Evolutionary conservation across 2,329 filamentous ascomycete species (phyloP).

Genomic region (Pseudocercospora fijiensis): DNA sequence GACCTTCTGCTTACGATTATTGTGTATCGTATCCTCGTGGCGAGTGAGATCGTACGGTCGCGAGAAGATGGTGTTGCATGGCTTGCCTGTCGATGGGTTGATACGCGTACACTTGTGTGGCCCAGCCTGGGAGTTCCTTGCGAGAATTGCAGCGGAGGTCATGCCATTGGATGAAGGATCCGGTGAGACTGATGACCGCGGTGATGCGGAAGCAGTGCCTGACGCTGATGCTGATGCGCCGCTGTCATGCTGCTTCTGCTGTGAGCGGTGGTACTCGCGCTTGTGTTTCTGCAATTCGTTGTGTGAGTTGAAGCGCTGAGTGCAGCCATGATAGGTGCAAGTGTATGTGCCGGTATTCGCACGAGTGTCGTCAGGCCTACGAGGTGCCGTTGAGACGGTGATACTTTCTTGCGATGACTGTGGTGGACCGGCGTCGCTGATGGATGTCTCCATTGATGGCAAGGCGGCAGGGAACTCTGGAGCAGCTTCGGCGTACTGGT

Average conservation of each 20-base stretch:
- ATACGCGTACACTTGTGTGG: constrained; percentile 90
- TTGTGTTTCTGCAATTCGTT: constrained; percentile 91
- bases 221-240: constrained; percentile 42
- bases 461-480: constrained; percentile 61
- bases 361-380: constrained; percentile 62
- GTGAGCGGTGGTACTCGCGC: constrained; percentile 81
- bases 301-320: constrained; percentile 82
- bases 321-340: constrained; percentile 92
- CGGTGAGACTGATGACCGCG: constrained; percentile 35
- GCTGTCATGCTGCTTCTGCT: constrained; percentile 46
- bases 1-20: constrained; percentile 89
- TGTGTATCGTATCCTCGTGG: constrained; percentile 97
- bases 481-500: constrained; percentile 41
- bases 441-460: constrained; percentile 62
- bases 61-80: constrained; percentile 92
- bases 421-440: constrained; percentile 53
- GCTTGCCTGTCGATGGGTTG: constrained; percentile 92
- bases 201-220: constrained; percentile 34
- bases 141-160: constrained; percentile 56
- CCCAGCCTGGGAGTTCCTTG: constrained; percentile 81
- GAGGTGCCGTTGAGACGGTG: constrained; percentile 30
- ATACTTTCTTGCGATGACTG: constrained; percentile 46
- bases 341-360: constrained; percentile 89
- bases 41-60: constrained; percentile 93
- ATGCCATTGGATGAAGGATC: constrained; percentile 41